Evolutionary conservation across 352 stramenopile genomes (phyloP), one percentile per base, ranked within the genome.

Genomic region (Pilasporangium apinafurcum): DNA sequence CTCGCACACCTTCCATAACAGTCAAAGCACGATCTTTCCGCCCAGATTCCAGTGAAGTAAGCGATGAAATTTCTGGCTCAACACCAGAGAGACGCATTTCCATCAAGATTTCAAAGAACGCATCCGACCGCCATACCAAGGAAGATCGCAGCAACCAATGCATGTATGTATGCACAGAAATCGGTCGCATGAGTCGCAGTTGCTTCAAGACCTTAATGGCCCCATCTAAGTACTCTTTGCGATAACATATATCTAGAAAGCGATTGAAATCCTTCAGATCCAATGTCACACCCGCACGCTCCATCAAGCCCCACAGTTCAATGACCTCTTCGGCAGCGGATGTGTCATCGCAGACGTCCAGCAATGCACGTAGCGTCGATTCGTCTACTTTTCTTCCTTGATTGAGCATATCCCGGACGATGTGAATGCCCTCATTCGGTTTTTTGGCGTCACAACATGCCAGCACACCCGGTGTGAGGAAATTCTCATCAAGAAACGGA

Each of bases 1-100:
- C 81, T 16, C 81, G 77, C 24, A 92, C 81, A 20, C 81, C 81
- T 54, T 92, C 81, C 81, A 92, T 92, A n/a, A 92, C 81, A 0
- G 81, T 92, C 55, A 92, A 40, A 8, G 81, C 81, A 28, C 69
- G 73, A 48, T 92, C 81, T 46, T 84, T 86, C n/a, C 81, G 78
- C 8, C 79, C 81, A 0, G 77, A 86, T 56, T 92, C 81, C 10
- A 92, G 69, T 35, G 81, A 92, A 16, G 81, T 92, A 37, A 92
- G 65, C 32, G 81, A 92, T 51, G 68, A 73, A 44, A 92, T 92
- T 47, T 86, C 73, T 0, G 81, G 81, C 48, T 92, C 81, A 7
- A 90, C 73, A 31, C 74, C 66, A 7, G 78, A 81, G 2, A 92
- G 60, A 16, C 81, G 68, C 81, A 92, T 92, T 52, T 92, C 81